Evolutionary conservation across 2,329 filamentous ascomycete genomes (phyloP), one percentile per base, ranked within the genome.

Genomic region (Aureobasidium namibiae): DNA sequence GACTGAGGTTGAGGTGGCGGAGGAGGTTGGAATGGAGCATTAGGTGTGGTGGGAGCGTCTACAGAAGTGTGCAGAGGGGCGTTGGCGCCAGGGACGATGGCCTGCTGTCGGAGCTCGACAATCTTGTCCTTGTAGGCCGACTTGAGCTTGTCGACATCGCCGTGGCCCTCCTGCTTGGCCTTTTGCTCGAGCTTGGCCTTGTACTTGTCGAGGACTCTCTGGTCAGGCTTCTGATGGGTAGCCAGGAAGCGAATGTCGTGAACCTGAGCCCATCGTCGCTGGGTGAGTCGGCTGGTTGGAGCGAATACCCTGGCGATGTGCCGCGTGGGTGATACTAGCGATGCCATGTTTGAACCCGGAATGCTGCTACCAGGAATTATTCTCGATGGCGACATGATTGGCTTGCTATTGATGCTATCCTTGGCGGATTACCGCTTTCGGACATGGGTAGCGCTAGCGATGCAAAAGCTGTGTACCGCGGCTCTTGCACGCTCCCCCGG

Each of bases 221-320:
- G 80, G 60, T 83, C 81, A 48, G 86, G 80, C 60, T 83, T 78
- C 60, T 83, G 83, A 62, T 91, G 89, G 16, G 90, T 94, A 62
- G 88, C 88, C 46, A 96, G 82, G 78, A 92, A 95, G 64, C 92
- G 90, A 49, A 95, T 86, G 73, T 96, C 90, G 73, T 95, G 90
- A 31, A 96, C 91, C 68, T 90, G 90, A 1, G 92, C 92, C 88
- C 90, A 95, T 71, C 92, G 85, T 59, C 87, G 84, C 73, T 96
- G 92, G 57, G 67, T 66, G 60, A 53, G 39, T 33, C 60, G 56
- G 7, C 45, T 60, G 13, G 59, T 53, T 14, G 61, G 56, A 4
- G 45, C 56, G n/a, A 54, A 50, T 4, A 41, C 42, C 33, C 45
- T 57, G 18, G 42, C 29, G 24, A 52, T 42, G 33, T 59, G 54